Base-by-base conservation (phyloP, 1,139 yeast species). In the Diutina sp. region DNA sequence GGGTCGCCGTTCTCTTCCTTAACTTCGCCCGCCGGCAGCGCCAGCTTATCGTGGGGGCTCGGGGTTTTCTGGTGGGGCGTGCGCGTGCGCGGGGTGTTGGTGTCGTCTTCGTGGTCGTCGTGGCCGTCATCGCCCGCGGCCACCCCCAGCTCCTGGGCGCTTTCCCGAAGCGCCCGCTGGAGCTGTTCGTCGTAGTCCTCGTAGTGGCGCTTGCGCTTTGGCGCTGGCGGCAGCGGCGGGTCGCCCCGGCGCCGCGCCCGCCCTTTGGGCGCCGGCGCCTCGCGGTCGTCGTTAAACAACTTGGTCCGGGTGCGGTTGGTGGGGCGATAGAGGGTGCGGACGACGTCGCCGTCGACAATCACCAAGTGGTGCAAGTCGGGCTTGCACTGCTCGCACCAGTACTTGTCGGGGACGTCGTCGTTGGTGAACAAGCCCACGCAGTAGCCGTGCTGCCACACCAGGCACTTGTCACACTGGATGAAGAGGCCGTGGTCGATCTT, bases 401-500 rank as follows among this genome's bases (percentile, higher is more conserved):
- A 91, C 67, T 87, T 87, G 59, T 90, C 97, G 1, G 97, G 97
- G 0, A 90, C 90, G 59, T 82, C 86, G 44, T 82, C 85, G 61
- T 84, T 87, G 55, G 80, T 80, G 60, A 75, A 77, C 58, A 89
- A 79, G 0, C 97, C 96, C 50, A 93, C 97, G 72, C 99, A 93
- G 70, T 78, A 90, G 3, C 97, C 98, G 68, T 93, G 99, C 70
- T 93, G 98, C 99, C 98, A 93, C 11, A 86, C 96, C 30, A 90
- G 84, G 71, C 99, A 93, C 60, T 80, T 78, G 64, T 93, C 98
- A 76, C 99, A 93, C 70, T 87, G 95, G 63, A 88, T 87, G 69
- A 85, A 88, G 56, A 87, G 78, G 3, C 95, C 95, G 58, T 84
- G 84, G 60, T 85, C 85, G 58, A 86, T 87, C 57, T 85, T 80